A percentile compares a stretch with the other conserved stretches of the same genome.
Evolutionary conservation across 2,329 filamentous ascomycete species (phyloP).

Genomic region (Akanthomyces dipterigenus): DNA sequence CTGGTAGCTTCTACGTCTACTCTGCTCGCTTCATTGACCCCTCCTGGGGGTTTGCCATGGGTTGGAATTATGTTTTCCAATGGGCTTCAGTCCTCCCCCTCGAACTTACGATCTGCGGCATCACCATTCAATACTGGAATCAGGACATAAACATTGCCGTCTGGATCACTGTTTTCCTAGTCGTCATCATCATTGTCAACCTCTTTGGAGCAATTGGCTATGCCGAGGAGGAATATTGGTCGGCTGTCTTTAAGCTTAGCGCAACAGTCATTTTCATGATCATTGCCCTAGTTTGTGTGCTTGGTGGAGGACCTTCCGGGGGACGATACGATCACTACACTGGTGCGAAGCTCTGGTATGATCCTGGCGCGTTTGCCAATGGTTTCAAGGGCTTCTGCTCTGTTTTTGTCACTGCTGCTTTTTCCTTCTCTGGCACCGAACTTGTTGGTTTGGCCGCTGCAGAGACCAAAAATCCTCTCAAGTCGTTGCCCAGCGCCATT

Average conservation of each 20-base stretch:
- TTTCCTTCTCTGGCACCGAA: conserved; percentile 67
- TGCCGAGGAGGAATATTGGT: conserved; percentile 54
- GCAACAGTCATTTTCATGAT: conserved; percentile 60
- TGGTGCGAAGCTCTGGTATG: conserved; percentile 43
- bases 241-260: conserved; percentile 48
- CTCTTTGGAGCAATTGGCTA: conserved; percentile 51
- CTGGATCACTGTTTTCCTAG: conserved; percentile 51
- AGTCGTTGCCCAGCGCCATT: conserved; percentile 71
- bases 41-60: conserved; percentile 46
- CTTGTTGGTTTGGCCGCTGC: conserved; percentile 69
- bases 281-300: conserved; percentile 50
- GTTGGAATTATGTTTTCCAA: conserved; percentile 42
- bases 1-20: conserved; percentile 53
- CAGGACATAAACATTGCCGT: conserved; percentile 37
- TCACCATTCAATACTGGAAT: conserved; percentile 43
- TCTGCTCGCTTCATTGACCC: conserved; percentile 51
- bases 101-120: conserved; percentile 42
- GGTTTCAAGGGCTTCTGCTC: conserved; percentile 69
- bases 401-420: conserved; percentile 67
- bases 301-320: conserved; percentile 50
- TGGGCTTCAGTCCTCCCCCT: conserved; percentile 41
- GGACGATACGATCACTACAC: conserved; percentile 40
- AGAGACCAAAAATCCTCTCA: conserved; percentile 62
- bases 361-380: conserved; percentile 56
- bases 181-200: conserved; percentile 45